Evolutionary conservation across 2,329 filamentous ascomycete species (phyloP).

Genomic region (Plenodomus biglobosus): DNA sequence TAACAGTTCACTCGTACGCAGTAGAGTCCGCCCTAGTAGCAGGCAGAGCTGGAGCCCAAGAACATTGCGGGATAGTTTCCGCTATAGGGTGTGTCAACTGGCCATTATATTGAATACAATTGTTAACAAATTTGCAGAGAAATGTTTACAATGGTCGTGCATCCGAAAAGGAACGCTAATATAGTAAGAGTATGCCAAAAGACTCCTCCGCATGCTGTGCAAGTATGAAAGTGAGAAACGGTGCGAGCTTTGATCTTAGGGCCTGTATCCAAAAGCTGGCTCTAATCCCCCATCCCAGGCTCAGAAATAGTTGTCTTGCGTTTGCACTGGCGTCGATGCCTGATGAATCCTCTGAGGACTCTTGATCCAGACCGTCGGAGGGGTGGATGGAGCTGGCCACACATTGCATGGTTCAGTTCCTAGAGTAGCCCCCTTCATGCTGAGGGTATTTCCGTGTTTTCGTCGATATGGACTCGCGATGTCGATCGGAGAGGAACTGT

Average conservation of each 20-base stretch:
- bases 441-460: constrained; percentile 28
- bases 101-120: constrained; percentile 18
- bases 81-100: constrained; percentile 23
- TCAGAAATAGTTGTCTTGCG: too few relatives aligned
- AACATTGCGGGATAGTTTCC: neutral
- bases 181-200: constrained; percentile 22
- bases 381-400: constrained; percentile 22
- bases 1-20: neutral
- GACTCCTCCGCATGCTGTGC: constrained; percentile 4
- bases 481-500: constrained; percentile 33
- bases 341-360: neutral
- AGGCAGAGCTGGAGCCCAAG: neutral
- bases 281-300: too few relatives aligned
- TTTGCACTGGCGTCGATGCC: neutral
- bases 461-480: constrained; percentile 31
- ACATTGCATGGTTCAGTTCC: constrained; percentile 18
- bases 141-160: constrained; percentile 4
- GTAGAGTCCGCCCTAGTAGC: neutral
- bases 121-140: constrained; percentile 33
- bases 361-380: constrained; percentile 4
- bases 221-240: constrained; percentile 4
- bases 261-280: too few relatives aligned
- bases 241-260: neutral
- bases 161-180: constrained; percentile 9
- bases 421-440: constrained; percentile 15